Percentiles rank a stretch among this genome's conserved stretches.
phyloP scores from a whole-genome alignment of 805 yeast species.

The Lipomyces starkeyi region DNA sequence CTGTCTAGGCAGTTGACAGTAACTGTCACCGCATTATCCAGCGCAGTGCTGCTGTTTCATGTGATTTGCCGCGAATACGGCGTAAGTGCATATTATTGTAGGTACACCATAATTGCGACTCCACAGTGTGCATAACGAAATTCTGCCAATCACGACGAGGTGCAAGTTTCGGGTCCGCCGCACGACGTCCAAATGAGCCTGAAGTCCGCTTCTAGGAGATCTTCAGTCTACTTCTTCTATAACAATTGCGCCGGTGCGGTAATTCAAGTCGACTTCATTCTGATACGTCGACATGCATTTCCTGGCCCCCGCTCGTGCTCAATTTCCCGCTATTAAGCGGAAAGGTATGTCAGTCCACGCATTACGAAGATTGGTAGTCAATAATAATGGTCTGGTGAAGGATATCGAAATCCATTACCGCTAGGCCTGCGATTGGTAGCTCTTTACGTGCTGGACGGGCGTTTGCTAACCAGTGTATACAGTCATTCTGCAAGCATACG shows the following conservation, averaged over 20 bases:
- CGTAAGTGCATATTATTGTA: background rate
- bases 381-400: background rate
- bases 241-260: background rate
- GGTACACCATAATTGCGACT: background rate
- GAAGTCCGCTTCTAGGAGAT: background rate
- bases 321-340: slow-evolving; percentile 15
- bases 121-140: background rate
- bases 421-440: background rate
- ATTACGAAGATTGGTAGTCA: background rate
- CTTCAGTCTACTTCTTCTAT: background rate
- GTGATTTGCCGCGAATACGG: background rate
- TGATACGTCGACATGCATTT: slow-evolving; percentile 18
- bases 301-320: slow-evolving; percentile 25
- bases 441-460: background rate
- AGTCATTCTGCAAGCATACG: slow-evolving; percentile 1
- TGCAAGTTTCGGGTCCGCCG: background rate
- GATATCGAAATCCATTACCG: background rate
- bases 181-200: background rate
- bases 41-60: background rate
- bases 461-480: background rate
- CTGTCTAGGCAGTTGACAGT: background rate
- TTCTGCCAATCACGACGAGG: slow-evolving; percentile 8
- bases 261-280: background rate
- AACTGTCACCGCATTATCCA: background rate
- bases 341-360: slow-evolving; percentile 17